Evolutionary conservation across 768 basidiomycete genomes (phyloP).

Genomic region (Hericium erinaceus): DNA sequence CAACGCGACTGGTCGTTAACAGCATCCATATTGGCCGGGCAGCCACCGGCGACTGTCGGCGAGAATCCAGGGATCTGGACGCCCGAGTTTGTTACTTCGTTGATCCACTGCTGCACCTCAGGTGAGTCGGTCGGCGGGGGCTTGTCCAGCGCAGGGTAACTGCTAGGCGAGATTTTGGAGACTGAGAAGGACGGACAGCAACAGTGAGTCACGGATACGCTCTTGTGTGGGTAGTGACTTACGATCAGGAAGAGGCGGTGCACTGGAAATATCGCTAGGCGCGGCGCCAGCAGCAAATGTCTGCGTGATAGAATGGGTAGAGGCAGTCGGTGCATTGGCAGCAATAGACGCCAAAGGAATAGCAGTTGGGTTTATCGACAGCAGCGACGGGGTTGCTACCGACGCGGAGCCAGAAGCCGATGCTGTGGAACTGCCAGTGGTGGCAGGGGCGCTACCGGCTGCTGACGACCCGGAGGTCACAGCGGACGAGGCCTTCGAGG

Average conservation of each 20-base stretch:
- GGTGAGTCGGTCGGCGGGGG: constrained; percentile 51
- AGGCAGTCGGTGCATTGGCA: constrained; percentile 30
- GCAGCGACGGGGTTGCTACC: constrained; percentile 34
- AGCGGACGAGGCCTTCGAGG: constrained; percentile 15
- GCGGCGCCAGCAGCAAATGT: constrained; percentile 40
- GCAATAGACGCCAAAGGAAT: constrained; percentile 44
- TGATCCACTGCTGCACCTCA: constrained; percentile 64
- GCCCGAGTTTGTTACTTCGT: constrained; percentile 47
- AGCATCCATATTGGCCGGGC: constrained; percentile 44
- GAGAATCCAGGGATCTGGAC: constrained; percentile 47
- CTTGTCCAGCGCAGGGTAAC: constrained; percentile 61
- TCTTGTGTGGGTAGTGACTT: not conserved
- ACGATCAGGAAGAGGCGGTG: constrained; percentile 27
- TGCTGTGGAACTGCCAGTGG: not conserved
- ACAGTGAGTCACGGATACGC: not conserved
- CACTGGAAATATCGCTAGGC: constrained; percentile 26
- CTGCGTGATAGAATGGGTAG: constrained; percentile 36
- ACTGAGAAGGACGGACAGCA: not conserved
- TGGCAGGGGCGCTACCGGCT: constrained; percentile 6
- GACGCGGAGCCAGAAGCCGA: constrained; percentile 7
- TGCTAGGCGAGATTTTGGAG: constrained; percentile 9
- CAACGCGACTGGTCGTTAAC: constrained; percentile 45
- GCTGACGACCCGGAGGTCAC: constrained; percentile 14
- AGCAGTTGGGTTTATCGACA: constrained; percentile 51
- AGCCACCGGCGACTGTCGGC: constrained; percentile 35